Evolutionary conservation across 176 grass and related monocot genomes (phyloP).

Genomic region (Aegilops speltoides): DNA sequence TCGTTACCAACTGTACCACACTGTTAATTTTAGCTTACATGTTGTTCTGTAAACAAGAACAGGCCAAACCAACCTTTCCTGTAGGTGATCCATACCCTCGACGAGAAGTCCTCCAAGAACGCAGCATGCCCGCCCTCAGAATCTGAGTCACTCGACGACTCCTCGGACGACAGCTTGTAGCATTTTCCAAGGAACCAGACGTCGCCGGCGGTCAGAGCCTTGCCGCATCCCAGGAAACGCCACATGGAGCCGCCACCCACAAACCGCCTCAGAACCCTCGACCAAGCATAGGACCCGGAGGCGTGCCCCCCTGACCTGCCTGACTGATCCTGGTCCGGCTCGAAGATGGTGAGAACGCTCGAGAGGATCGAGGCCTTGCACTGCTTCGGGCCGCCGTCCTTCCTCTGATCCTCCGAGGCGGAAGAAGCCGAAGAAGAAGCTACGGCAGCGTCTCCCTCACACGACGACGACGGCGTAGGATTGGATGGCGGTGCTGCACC

Average conservation of each 20-base stretch:
- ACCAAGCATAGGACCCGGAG: slow-evolving; percentile 68
- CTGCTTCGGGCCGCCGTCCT: slow-evolving; percentile 33
- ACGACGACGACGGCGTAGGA: not conserved
- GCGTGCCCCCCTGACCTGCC: slow-evolving; percentile 22
- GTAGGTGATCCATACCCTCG: slow-evolving; percentile 98
- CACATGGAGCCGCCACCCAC: slow-evolving; percentile 64
- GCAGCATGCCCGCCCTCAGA: slow-evolving; percentile 35
- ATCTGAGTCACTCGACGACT: slow-evolving; percentile 35
- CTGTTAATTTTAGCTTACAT: not conserved
- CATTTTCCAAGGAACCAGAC: slow-evolving; percentile 92
- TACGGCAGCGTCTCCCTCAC: not conserved
- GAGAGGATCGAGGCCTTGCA: slow-evolving; percentile 62
- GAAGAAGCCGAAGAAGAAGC: slow-evolving; percentile 17
- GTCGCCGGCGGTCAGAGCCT: slow-evolving; percentile 47
- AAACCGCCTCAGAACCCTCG: slow-evolving; percentile 65
- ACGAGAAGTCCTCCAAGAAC: slow-evolving; percentile 77
- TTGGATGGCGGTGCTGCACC: slow-evolving; percentile 31
- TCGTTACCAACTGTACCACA: not conserved
- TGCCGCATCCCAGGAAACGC: slow-evolving; percentile 61
- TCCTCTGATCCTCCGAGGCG: slow-evolving; percentile 32
- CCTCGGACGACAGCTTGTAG: slow-evolving; percentile 53
- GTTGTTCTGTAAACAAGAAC: not conserved
- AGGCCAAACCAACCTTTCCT: slow-evolving; percentile 60
- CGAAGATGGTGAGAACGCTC: slow-evolving; percentile 60
- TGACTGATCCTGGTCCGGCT: slow-evolving; percentile 29